Percentiles rank a stretch among this genome's conserved stretches.
phyloP scores from a whole-genome alignment of 1,139 yeast species.

The Pichia norvegensis region DNA sequence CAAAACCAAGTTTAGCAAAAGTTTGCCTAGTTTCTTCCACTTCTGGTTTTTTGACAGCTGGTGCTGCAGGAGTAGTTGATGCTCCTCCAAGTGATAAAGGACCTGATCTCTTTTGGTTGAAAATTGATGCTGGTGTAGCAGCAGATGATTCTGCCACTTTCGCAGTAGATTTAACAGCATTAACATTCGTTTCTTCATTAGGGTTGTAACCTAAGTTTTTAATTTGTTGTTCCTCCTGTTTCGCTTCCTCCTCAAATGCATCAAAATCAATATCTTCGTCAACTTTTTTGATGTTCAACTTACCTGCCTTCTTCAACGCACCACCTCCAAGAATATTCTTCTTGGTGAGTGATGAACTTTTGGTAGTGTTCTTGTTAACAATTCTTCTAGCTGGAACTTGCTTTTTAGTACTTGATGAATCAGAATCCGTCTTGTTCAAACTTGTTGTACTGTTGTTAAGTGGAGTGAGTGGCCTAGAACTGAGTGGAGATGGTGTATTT shows the following conservation, averaged over 20 bases:
- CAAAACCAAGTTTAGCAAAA: slow-evolving; percentile 76
- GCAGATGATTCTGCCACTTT: not conserved
- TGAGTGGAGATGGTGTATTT: slow-evolving; percentile 46
- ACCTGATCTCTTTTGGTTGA: slow-evolving; percentile 3
- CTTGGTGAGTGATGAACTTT: slow-evolving; percentile 15
- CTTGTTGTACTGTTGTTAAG: slow-evolving; percentile 13
- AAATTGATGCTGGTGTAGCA: slow-evolving; percentile 16
- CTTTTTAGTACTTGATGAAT: slow-evolving; percentile 27
- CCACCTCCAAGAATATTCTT: slow-evolving; percentile 27
- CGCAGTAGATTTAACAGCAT: not conserved
- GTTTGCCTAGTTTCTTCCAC: slow-evolving; percentile 59
- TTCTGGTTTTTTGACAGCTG: slow-evolving; percentile 15
- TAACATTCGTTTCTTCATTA: slow-evolving; percentile 26
- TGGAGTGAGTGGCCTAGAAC: slow-evolving; percentile 45
- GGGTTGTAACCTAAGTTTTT: slow-evolving; percentile 69
- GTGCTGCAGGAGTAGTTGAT: slow-evolving; percentile 3
- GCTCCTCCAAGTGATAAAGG: slow-evolving; percentile 7
- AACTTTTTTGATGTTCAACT: slow-evolving; percentile 48
- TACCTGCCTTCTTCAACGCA: slow-evolving; percentile 42
- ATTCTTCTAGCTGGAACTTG: slow-evolving; percentile 22
- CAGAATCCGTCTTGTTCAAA: slow-evolving; percentile 21
- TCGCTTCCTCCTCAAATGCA: slow-evolving; percentile 81
- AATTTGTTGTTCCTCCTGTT: slow-evolving; percentile 71
- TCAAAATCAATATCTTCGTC: slow-evolving; percentile 82
- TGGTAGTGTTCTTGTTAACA: slow-evolving; percentile 19